Percentiles rank a stretch among this genome's conserved stretches.
These are phyloP conservation scores for Diplodia mutila DNA, from an alignment of 2,329 filamentous ascomycete species.

Conservation along the genomic window DNA sequence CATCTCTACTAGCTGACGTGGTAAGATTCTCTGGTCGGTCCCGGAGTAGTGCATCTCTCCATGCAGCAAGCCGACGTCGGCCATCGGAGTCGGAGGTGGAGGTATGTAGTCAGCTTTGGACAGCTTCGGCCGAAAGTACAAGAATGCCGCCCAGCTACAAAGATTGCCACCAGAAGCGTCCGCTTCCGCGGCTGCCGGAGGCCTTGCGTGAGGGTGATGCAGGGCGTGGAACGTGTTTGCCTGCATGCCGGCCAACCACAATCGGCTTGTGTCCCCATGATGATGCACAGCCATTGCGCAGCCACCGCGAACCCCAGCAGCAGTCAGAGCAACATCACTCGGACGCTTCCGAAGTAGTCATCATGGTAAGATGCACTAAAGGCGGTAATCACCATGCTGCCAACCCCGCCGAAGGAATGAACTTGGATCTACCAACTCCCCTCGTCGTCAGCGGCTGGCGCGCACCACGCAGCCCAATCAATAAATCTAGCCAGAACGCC, in stretches of 20 bases:
- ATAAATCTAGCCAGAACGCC: background rate
- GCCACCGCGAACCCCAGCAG: background rate
- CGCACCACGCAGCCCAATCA: background rate
- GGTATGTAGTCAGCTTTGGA: background rate
- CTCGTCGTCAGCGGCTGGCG: background rate
- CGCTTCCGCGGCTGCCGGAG: conserved; percentile 5
- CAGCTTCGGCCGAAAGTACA: background rate
- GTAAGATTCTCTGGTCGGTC: background rate
- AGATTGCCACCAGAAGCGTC: background rate
- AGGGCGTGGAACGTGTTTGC: background rate
- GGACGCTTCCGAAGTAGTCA: background rate
- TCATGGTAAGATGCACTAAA: background rate
- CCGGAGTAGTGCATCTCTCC: background rate
- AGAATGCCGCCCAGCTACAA: too few species aligned
- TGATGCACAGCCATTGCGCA: conserved; percentile 2
- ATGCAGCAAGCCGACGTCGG: background rate
- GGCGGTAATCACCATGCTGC: background rate
- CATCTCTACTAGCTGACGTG: too few species aligned
- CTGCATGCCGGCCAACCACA: background rate
- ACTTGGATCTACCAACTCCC: background rate
- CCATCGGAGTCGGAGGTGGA: background rate
- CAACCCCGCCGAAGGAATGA: background rate
- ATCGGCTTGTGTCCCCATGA: background rate
- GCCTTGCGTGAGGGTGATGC: background rate
- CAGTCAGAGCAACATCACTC: background rate